Conservation (phyloP, 108 stramenopile species). For the Skeletonema menzelii region DNA sequence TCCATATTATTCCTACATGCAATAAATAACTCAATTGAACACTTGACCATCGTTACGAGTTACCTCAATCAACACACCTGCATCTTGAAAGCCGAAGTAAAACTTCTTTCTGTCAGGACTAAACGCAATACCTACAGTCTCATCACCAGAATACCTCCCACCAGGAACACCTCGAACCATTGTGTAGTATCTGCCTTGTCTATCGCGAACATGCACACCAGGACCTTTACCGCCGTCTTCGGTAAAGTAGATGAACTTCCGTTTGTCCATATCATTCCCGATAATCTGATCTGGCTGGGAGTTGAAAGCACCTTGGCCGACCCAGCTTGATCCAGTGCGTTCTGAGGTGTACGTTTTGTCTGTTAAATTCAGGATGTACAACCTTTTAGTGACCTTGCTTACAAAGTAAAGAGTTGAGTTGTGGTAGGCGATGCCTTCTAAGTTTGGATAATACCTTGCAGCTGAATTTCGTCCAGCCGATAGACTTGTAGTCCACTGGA, state of each 20-base stretch:
- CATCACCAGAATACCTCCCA: background rate
- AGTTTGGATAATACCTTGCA: conserved; percentile 2
- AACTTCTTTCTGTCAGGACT: conserved; percentile 7
- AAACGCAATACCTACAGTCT: conserved; percentile 5
- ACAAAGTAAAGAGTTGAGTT: conserved; percentile 44
- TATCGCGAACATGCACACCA: background rate
- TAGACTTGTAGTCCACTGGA: conserved; percentile 10
- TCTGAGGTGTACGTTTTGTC: conserved; percentile 26
- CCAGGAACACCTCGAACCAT: background rate
- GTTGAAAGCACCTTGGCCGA: conserved; percentile 46
- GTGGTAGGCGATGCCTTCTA: conserved; percentile 52
- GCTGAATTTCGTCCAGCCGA: conserved; percentile 12
- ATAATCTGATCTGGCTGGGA: conserved; percentile 34
- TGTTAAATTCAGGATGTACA: conserved; percentile 53
- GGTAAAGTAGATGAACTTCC: background rate
- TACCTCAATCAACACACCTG: background rate
- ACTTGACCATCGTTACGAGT: conserved; percentile 9
- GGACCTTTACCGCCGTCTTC: background rate
- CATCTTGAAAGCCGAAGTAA: conserved; percentile 3
- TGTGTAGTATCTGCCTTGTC: background rate
- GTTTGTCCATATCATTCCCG: background rate
- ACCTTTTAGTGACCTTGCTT: conserved; percentile 24
- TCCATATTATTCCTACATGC: too few relatives aligned
- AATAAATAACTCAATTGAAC: too few relatives aligned
- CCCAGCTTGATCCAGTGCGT: conserved; percentile 17